A percentile compares a stretch with the other conserved stretches of the same genome.
Evolutionary conservation across 164 flowering plant species (phyloP).

Genomic region (Piper betle): DNA sequence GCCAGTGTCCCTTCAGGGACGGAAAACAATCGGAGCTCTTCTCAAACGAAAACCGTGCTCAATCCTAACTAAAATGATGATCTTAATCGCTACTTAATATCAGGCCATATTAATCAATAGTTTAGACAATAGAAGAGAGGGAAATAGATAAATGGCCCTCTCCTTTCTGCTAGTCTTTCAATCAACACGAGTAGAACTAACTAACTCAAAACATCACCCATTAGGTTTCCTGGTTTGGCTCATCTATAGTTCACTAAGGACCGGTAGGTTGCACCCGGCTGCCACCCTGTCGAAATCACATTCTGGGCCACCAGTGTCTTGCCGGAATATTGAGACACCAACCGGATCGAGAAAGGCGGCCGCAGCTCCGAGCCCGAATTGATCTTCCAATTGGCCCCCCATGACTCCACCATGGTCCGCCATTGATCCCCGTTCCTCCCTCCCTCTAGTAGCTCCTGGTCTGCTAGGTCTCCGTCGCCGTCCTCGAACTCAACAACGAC

Average conservation of each 20-base stretch:
- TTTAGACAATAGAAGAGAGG: too few relatives aligned
- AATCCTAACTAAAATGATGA: too few relatives aligned
- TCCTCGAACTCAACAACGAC: constrained; percentile 29
- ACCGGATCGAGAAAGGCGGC: constrained; percentile 36
- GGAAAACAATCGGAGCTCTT: too few relatives aligned
- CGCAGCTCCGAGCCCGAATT: constrained; percentile 19
- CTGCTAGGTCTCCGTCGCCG: constrained; percentile 42
- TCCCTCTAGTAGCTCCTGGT: constrained; percentile 6
- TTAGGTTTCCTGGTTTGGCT: too few relatives aligned
- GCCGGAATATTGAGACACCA: constrained; percentile 25
- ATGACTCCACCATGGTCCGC: constrained; percentile 13
- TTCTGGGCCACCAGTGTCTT: constrained; percentile 32
- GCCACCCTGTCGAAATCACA: constrained; percentile 56
- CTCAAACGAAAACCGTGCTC: too few relatives aligned
- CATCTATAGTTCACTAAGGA: constrained; percentile 42
- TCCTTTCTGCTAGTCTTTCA: too few relatives aligned
- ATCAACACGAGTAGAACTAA: too few relatives aligned
- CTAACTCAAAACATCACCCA: too few relatives aligned
- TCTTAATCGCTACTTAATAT: too few relatives aligned
- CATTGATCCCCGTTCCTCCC: constrained; percentile 7
- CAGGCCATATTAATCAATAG: too few relatives aligned
- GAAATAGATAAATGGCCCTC: too few relatives aligned
- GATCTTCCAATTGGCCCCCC: constrained; percentile 60
- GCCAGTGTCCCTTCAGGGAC: too few relatives aligned
- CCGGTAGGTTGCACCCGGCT: constrained; percentile 42